phyloP scores from a whole-genome alignment of 257 asterid genomes.

The Thymus quinquecostatus region DNA sequence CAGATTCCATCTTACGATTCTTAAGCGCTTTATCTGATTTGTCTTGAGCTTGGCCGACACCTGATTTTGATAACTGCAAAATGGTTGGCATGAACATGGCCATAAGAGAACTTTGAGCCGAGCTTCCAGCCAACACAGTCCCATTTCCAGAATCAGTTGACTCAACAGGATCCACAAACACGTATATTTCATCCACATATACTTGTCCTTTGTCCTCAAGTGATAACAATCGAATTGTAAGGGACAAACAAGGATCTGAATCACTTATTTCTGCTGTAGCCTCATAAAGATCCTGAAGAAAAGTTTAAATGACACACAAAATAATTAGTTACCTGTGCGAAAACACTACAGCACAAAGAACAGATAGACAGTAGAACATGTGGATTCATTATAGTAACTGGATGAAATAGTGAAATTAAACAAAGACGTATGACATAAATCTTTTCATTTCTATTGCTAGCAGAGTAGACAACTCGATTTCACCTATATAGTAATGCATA shows the following conservation, averaged over 20 bases:
- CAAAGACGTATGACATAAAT: background rate
- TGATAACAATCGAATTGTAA: constrained; percentile 77
- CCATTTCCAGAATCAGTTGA: constrained; percentile 53
- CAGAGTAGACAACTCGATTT: constrained; percentile 14
- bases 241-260: constrained; percentile 70
- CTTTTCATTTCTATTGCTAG: background rate
- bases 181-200: constrained; percentile 73
- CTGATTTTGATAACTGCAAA: constrained; percentile 77
- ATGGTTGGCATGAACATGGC: constrained; percentile 90
- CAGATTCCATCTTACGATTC: constrained; percentile 42
- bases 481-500: constrained; percentile 11
- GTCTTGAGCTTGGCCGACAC: constrained; percentile 44
- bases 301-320: constrained; percentile 18
- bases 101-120: constrained; percentile 70
- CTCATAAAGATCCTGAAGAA: constrained; percentile 81
- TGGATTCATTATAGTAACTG: constrained; percentile 4
- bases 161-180: constrained; percentile 63
- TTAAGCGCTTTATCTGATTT: constrained; percentile 48
- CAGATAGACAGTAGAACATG: background rate
- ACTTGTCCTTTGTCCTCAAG: constrained; percentile 73
- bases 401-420: background rate
- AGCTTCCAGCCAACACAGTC: constrained; percentile 45
- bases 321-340: constrained; percentile 6
- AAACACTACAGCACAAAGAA: constrained; percentile 20
- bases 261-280: constrained; percentile 90